These are phyloP conservation scores for Claviceps sp. DNA, from an alignment of 2,329 filamentous ascomycete species.

Conservation along the genomic window DNA sequence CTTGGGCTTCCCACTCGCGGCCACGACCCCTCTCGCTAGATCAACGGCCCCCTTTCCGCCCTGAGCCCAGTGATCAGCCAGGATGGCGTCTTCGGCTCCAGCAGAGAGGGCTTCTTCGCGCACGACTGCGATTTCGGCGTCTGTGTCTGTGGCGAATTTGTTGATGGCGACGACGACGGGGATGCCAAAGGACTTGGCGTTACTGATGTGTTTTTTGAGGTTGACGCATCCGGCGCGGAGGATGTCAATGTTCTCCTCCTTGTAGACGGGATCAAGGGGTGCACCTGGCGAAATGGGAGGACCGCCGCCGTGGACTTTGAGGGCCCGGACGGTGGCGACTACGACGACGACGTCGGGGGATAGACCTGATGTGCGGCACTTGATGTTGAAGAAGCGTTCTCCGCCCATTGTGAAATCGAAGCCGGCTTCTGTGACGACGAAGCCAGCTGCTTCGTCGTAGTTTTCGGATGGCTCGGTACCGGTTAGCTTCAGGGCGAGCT, in stretches of 20 bases:
- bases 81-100: conserved; percentile 84
- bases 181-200: conserved; percentile 78
- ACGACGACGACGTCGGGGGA: conserved; percentile 88
- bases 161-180: conserved; percentile 97
- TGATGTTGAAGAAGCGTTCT: conserved; percentile 99
- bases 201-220: conserved; percentile 86
- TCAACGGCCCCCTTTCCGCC: conserved; percentile 84
- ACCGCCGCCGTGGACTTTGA: conserved; percentile 94
- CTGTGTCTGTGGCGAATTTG: conserved; percentile 86
- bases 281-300: conserved; percentile 86
- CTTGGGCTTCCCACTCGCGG: conserved; percentile 70
- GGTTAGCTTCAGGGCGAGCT: conserved; percentile 87
- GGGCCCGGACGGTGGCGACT: conserved; percentile 84
- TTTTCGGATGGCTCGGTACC: conserved; percentile 90
- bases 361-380: conserved; percentile 88
- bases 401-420: conserved; percentile 99
- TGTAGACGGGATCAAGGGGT: conserved; percentile 75
- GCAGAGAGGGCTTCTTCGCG: conserved; percentile 84
- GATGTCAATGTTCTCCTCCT: conserved; percentile 84
- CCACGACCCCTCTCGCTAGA: conserved; percentile 74
- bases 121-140: conserved; percentile 79
- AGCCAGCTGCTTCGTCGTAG: conserved; percentile 68
- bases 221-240: conserved; percentile 86
- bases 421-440: conserved; percentile 90
- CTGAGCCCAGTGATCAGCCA: conserved; percentile 93